Conservation (phyloP, 352 stramenopile genomes). For the Phytophthora fragariae region DNA sequence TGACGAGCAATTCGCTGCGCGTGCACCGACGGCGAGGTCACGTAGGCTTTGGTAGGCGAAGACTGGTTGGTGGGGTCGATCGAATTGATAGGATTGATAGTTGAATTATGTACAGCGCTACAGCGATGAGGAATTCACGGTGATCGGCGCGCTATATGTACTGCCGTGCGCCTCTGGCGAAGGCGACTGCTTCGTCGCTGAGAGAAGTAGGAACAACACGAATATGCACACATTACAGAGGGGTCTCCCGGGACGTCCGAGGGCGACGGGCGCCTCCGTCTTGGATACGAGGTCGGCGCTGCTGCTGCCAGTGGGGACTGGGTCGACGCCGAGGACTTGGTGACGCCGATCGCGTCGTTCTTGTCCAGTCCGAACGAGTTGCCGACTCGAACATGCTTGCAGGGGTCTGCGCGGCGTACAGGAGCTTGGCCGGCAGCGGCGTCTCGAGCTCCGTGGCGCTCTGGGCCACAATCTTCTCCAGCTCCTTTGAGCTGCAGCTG, state of each 20-base stretch:
- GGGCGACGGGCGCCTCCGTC: slow-evolving; percentile 29
- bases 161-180: slow-evolving; percentile 27
- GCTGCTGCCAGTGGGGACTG: slow-evolving; percentile 15
- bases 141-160: slow-evolving; percentile 26
- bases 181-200: slow-evolving; percentile 17
- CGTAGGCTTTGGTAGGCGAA: background rate
- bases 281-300: slow-evolving; percentile 29
- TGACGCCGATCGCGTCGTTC: slow-evolving; percentile 37
- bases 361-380: slow-evolving; percentile 52
- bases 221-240: slow-evolving; percentile 40
- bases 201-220: slow-evolving; percentile 33
- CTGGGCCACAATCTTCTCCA: too few relatives aligned
- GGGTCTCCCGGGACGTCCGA: slow-evolving; percentile 49
- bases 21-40: too few relatives aligned
- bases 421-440: too few relatives aligned
- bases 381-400: slow-evolving; percentile 50
- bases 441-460: too few relatives aligned
- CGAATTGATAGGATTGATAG: slow-evolving; percentile 32
- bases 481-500: too few relatives aligned
- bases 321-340: slow-evolving; percentile 29
- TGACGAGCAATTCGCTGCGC: too few relatives aligned
- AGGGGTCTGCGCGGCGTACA: slow-evolving; percentile 23
- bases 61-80: slow-evolving; percentile 18
- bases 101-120: slow-evolving; percentile 39
- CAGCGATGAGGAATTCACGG: slow-evolving; percentile 60